Evolutionary conservation across 2,329 filamentous ascomycete species (phyloP).

Genomic region (Fusarium oxysporum): DNA sequence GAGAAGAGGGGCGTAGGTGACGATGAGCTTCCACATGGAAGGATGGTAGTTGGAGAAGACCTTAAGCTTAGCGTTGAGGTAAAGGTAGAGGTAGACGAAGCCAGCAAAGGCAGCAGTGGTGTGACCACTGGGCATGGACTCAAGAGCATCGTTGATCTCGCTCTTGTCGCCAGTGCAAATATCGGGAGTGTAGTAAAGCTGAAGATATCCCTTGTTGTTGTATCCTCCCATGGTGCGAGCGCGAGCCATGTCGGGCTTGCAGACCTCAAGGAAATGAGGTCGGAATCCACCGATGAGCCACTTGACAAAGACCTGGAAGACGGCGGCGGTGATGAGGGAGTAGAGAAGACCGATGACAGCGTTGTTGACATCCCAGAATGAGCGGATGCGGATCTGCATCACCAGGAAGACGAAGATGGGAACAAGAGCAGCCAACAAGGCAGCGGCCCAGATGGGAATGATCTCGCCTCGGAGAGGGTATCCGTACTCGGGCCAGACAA

Average conservation of each 20-base stretch:
- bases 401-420: constrained; percentile 74
- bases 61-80: constrained; percentile 84
- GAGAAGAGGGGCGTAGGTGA: constrained; percentile 73
- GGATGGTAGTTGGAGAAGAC: constrained; percentile 79
- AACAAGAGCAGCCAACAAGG: constrained; percentile 71
- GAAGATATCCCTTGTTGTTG: constrained; percentile 63
- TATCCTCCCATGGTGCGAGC: constrained; percentile 49
- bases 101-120: constrained; percentile 79
- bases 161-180: constrained; percentile 75
- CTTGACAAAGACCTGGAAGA: constrained; percentile 83
- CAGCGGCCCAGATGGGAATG: constrained; percentile 77
- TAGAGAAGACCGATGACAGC: constrained; percentile 76
- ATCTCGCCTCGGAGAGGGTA: constrained; percentile 78
- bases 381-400: constrained; percentile 75
- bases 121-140: constrained; percentile 80
- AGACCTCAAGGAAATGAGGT: constrained; percentile 79
- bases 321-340: constrained; percentile 75
- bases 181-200: constrained; percentile 75
- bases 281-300: constrained; percentile 78
- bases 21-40: constrained; percentile 78
- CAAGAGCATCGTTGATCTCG: constrained; percentile 75
- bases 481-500: constrained; percentile 77
- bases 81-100: constrained; percentile 77
- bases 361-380: constrained; percentile 79
- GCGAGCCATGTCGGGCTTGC: constrained; percentile 63